Conservation (phyloP, 164 flowering plant species). For the Annona squamosa region DNA sequence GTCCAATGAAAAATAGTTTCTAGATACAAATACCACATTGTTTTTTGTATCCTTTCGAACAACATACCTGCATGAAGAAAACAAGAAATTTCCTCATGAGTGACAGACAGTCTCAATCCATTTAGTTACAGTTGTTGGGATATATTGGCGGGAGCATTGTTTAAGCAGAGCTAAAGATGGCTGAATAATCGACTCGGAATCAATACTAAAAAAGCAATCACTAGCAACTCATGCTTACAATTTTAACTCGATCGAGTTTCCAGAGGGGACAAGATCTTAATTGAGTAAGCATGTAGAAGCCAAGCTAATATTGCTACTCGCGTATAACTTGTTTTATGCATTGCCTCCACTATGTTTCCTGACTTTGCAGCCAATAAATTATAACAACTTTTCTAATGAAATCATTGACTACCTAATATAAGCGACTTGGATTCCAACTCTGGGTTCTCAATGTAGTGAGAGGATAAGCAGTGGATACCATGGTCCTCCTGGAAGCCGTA, state of each 20-base stretch:
- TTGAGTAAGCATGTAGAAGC: background rate
- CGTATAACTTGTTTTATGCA: background rate
- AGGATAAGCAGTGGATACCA: constrained; percentile 41
- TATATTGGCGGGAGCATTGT: background rate
- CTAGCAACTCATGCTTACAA: background rate
- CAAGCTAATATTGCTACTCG: background rate
- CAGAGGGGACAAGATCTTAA: background rate
- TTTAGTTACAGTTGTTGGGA: background rate
- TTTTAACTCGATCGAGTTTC: background rate
- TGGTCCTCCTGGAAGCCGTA: constrained; percentile 97
- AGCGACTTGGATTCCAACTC: too few relatives aligned
- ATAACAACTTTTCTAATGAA: too few relatives aligned
- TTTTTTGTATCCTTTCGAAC: constrained; percentile 79
- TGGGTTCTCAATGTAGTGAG: background rate
- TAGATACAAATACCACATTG: constrained; percentile 88
- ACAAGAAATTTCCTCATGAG: background rate
- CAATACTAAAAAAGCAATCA: background rate
- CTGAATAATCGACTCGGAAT: background rate
- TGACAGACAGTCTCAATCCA: background rate
- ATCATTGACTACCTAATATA: too few relatives aligned
- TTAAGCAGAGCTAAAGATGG: background rate
- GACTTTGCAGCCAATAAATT: background rate
- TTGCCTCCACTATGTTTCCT: background rate
- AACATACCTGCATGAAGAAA: constrained; percentile 63
- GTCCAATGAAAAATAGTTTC: constrained; percentile 82